A percentile compares a stretch with the other conserved stretches of the same genome.
phyloP scores from a whole-genome alignment of 2,329 filamentous ascomycete genomes.

The Xylariaceae sp. region DNA sequence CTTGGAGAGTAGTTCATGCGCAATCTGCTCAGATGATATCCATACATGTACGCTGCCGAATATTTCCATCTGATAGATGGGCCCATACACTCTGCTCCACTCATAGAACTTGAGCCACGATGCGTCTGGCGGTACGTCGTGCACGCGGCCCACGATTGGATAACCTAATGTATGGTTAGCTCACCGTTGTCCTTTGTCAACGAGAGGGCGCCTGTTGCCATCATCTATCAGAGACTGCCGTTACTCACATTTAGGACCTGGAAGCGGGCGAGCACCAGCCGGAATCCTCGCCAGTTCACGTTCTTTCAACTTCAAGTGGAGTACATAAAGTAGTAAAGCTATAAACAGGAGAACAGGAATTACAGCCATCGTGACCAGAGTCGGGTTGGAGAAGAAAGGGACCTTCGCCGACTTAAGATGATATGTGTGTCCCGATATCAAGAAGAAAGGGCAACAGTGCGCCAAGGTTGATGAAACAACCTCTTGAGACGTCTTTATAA shows the following conservation, averaged over 20 bases:
- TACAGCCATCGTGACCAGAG: conserved; percentile 16
- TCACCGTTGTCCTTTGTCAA: not conserved
- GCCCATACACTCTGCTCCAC: conserved; percentile 43
- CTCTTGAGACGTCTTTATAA: too few relatives aligned
- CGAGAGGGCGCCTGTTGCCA: too few relatives aligned
- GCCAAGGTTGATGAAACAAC: too few relatives aligned
- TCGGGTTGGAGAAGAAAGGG: too few relatives aligned
- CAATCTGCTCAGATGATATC: conserved; percentile 45
- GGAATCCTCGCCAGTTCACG: conserved; percentile 21
- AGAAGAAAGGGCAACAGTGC: too few relatives aligned
- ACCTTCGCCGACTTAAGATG: too few relatives aligned
- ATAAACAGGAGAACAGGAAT: conserved; percentile 16
- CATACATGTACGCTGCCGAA: conserved; percentile 45
- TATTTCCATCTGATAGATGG: conserved; percentile 44
- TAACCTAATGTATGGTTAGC: conserved; percentile 30
- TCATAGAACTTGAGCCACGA: conserved; percentile 47
- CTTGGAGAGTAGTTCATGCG: conserved; percentile 41
- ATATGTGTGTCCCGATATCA: too few relatives aligned
- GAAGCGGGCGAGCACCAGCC: conserved; percentile 22
- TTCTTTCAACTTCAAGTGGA: conserved; percentile 15
- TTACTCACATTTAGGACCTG: conserved; percentile 28
- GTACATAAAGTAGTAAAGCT: conserved; percentile 14
- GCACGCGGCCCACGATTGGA: conserved; percentile 42
- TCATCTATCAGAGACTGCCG: not conserved
- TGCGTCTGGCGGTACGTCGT: conserved; percentile 39